A percentile compares a stretch with the other conserved stretches of the same genome.
These are phyloP conservation scores for Pelagophyceae sp. DNA, from an alignment of 352 stramenopile genomes.

Conservation along the genomic window DNA sequence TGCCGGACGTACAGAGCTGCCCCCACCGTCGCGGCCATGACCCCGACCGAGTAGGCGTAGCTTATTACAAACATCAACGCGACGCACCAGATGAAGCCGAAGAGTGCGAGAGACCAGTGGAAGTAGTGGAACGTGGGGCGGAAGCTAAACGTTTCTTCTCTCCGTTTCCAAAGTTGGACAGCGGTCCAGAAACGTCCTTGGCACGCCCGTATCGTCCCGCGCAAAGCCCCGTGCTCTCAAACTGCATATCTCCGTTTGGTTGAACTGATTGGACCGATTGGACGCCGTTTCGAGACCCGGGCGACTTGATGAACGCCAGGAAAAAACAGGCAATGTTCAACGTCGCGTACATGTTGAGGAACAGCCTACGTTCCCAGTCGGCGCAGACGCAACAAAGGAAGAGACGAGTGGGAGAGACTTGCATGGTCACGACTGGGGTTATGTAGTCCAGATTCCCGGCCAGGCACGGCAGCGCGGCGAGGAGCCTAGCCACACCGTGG, in stretches of 20 bases:
- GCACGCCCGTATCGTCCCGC: no score
- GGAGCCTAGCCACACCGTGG: no score
- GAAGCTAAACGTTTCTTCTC: no score
- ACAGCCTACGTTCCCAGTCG: no score
- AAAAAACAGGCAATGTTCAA: conserved; percentile 61
- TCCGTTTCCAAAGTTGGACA: no score
- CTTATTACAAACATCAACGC: conserved; percentile 54
- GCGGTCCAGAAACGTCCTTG: no score
- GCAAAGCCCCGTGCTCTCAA: no score
- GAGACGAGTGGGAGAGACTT: no score
- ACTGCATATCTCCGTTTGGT: no score
- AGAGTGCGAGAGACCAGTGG: conserved; percentile 53
- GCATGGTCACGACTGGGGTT: conserved; percentile 61
- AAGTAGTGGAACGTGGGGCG: conserved; percentile 60
- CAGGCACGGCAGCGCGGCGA: conserved; percentile 49
- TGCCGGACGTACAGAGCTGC: conserved; percentile 33
- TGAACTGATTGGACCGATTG: no score
- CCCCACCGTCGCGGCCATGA: conserved; percentile 29
- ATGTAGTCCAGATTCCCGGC: conserved; percentile 63
- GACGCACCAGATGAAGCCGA: conserved; percentile 53
- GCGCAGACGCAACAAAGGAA: no score
- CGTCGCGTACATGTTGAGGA: conserved; percentile 58
- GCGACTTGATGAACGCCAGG: conserved; percentile 44
- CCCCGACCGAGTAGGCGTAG: conserved; percentile 36
- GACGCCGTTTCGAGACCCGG: no score